Evolutionary conservation across 164 flowering plant genomes (phyloP).

Genomic region (Magnolia kwangsiensis): DNA sequence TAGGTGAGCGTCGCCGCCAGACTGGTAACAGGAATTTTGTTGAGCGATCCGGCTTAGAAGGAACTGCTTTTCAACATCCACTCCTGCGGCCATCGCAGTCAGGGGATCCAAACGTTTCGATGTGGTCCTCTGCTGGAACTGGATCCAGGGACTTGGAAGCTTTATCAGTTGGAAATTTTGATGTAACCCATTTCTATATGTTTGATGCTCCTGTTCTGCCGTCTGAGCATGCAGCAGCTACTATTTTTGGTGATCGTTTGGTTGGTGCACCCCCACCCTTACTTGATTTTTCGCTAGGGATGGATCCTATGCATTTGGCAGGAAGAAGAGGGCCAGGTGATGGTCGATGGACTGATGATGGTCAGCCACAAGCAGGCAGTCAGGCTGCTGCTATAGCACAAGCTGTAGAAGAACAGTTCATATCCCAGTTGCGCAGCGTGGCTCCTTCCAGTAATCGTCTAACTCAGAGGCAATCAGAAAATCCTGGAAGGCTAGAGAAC

Average conservation of each 20-base stretch:
- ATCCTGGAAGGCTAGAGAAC: constrained; percentile 34
- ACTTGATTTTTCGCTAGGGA: constrained; percentile 75
- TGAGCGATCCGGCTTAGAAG: constrained; percentile 62
- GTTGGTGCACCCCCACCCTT: constrained; percentile 65
- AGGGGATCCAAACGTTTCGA: constrained; percentile 45
- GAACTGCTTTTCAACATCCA: constrained; percentile 82
- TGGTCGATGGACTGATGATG: constrained; percentile 97
- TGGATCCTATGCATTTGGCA: constrained; percentile 58
- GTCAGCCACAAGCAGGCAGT: constrained; percentile 79
- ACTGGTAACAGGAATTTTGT: constrained; percentile 46
- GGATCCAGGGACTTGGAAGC: constrained; percentile 62
- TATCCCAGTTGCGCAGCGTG: constrained; percentile 49
- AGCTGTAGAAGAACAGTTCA: constrained; percentile 77
- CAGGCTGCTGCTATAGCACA: constrained; percentile 81
- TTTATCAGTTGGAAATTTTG: constrained; percentile 57
- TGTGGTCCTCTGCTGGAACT: constrained; percentile 60
- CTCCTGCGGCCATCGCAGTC: constrained; percentile 79
- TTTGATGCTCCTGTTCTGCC: constrained; percentile 85
- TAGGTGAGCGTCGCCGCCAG: constrained; percentile 73
- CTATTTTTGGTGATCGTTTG: constrained; percentile 61
- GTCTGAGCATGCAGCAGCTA: constrained; percentile 55
- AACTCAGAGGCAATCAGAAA: constrained; percentile 39
- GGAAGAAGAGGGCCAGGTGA: constrained; percentile 82
- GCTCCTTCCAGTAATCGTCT: constrained; percentile 33
- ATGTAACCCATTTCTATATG: constrained; percentile 69